phyloP scores from a whole-genome alignment of 805 yeast genomes.

The Cyberlindnera petersonii region DNA sequence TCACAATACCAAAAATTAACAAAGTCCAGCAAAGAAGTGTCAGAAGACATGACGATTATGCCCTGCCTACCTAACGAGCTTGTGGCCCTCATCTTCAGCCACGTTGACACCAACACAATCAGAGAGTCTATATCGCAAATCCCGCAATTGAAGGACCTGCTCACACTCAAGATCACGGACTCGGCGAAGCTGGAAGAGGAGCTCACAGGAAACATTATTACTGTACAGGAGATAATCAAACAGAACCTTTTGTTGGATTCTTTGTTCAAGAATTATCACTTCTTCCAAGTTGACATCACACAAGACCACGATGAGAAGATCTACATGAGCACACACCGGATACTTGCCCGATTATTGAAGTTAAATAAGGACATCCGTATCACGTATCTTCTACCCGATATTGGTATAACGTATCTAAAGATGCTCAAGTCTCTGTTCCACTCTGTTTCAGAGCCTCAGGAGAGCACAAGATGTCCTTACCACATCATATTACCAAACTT shows the following conservation, averaged over 20 bases:
- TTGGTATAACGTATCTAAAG: constrained; percentile 22
- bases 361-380: constrained; percentile 12
- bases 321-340: constrained; percentile 10
- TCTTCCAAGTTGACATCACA: constrained; percentile 16
- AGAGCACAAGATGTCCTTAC: constrained; percentile 5
- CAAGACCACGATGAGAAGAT: constrained; percentile 5
- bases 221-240: constrained; percentile 12
- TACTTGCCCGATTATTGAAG: constrained; percentile 12
- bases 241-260: constrained; percentile 6
- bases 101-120: constrained; percentile 8
- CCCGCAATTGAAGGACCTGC: constrained; percentile 14
- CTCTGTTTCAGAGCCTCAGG: constrained; percentile 1
- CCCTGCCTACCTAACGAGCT: constrained; percentile 12
- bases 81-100: constrained; percentile 4
- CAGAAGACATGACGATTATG: constrained; percentile 1
- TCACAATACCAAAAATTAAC: too few relatives aligned
- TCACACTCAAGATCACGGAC: constrained; percentile 13
- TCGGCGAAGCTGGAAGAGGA: background rate
- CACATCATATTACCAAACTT: constrained; percentile 12
- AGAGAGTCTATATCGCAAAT: constrained; percentile 7
- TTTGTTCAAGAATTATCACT: constrained; percentile 16
- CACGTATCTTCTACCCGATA: constrained; percentile 11
- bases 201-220: constrained; percentile 3
- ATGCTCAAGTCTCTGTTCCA: constrained; percentile 24
- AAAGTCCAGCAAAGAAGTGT: too few relatives aligned